A percentile compares a stretch with the other conserved stretches of the same genome.
phyloP scores from a whole-genome alignment of 2,329 filamentous ascomycete genomes.

The Sporothrix variecibatus region DNA sequence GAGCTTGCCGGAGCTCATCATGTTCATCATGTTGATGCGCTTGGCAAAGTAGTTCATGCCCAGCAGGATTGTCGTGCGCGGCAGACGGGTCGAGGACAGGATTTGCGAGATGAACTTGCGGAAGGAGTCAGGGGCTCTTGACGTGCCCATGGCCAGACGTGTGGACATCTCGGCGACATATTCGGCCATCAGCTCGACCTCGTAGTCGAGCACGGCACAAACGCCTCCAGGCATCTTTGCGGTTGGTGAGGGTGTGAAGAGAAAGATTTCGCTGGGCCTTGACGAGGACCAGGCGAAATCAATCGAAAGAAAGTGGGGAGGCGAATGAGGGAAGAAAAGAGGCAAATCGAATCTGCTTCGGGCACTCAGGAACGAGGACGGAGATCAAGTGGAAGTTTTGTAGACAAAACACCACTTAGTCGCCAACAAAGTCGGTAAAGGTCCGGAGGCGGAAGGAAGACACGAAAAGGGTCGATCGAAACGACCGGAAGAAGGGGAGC shows the following conservation, averaged over 20 bases:
- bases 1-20: slow-evolving; percentile 49
- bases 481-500: slow-evolving; percentile 23
- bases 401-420: slow-evolving; percentile 35
- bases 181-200: slow-evolving; percentile 94
- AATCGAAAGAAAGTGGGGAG: no score
- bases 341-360: slow-evolving; percentile 42
- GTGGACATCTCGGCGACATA: slow-evolving; percentile 89
- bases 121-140: slow-evolving; percentile 58
- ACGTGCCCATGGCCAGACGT: slow-evolving; percentile 61
- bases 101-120: slow-evolving; percentile 92
- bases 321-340: slow-evolving; percentile 16
- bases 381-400: slow-evolving; percentile 31
- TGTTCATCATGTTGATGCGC: slow-evolving; percentile 74
- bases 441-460: slow-evolving; percentile 38
- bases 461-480: slow-evolving; percentile 27
- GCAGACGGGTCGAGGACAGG: slow-evolving; percentile 83
- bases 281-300: slow-evolving; percentile 20
- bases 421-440: slow-evolving; percentile 12
- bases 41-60: slow-evolving; percentile 88
- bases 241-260: slow-evolving; percentile 29
- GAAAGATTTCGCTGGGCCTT: slow-evolving; percentile 33
- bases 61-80: slow-evolving; percentile 86
- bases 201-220: slow-evolving; percentile 91
- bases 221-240: slow-evolving; percentile 75
- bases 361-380: slow-evolving; percentile 40